Conservation (phyloP, 192 early-diverging fungal genomes). For the Mortierella antarctica region DNA sequence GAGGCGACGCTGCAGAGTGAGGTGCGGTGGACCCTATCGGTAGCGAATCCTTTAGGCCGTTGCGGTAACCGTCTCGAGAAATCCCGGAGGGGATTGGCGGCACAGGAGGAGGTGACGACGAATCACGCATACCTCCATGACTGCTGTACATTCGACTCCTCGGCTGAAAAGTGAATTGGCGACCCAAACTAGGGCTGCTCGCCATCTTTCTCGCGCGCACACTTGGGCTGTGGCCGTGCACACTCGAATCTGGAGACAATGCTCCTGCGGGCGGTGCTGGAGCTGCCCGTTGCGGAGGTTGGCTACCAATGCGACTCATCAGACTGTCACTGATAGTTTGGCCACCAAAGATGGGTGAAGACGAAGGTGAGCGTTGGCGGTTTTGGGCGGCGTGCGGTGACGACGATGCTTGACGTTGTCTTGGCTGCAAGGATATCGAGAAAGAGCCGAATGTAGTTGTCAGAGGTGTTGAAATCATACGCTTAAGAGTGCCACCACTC, state of each 20-base stretch:
- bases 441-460: constrained; percentile 20
- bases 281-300: constrained; percentile 22
- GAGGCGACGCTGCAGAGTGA: constrained; percentile 5
- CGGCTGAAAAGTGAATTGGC: constrained; percentile 6
- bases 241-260: not conserved
- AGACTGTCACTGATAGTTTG: constrained; percentile 26
- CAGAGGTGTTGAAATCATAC: constrained; percentile 26
- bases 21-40: not conserved
- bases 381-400: not conserved
- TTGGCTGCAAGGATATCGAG: constrained; percentile 5
- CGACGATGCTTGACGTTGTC: constrained; percentile 17
- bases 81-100: constrained; percentile 16
- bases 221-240: not conserved
- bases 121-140: not conserved
- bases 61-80: not conserved
- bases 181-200: constrained; percentile 37
- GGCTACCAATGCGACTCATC: constrained; percentile 50
- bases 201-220: constrained; percentile 25
- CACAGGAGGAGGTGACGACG: constrained; percentile 9
- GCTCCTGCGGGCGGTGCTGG: constrained; percentile 6
- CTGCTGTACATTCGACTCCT: not conserved
- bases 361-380: constrained; percentile 9
- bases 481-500: constrained; percentile 14
- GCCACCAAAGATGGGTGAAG: constrained; percentile 16
- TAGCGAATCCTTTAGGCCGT: not conserved